Base-by-base conservation (phyloP, 192 early-diverging fungal genomes). In the Mortierella claussenii region DNA sequence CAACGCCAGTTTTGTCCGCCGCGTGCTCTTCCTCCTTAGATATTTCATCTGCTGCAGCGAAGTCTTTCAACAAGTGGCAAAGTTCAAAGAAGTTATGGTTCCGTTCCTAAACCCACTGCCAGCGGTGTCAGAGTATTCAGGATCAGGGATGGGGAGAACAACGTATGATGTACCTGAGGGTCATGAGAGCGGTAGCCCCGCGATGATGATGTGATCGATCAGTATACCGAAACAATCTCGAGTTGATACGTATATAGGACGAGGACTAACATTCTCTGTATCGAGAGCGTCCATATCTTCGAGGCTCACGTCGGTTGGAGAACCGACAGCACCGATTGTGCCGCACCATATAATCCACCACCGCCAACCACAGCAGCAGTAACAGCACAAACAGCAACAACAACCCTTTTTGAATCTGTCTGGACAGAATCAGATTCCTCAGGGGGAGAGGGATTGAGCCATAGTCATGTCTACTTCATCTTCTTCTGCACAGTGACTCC, bases 21-120 rank as follows among this genome's bases (percentile, higher is more conserved):
- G 84, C 8, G 66, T 87, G 0, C 37, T 87, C 1, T 85, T 74
- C 43, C 58, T 87, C n/a, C 69, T 87, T 12, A 85, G 82, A 24
- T 87, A 87, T 43, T 82, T 87, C 55, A 87, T 87, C 42, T 74
- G 86, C 24, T 87, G 86, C 53, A 87, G 83, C 43, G 86, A 87
- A 65, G 84, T 87, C 5, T 87, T 81, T 57, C 79, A 82, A 28
- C 80, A 63, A 6, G 51, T 79, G 34, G 76, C 73, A 32, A 65
- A 67, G 23, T 54, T 76, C 59, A 66, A 62, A 64, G 73, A 76
- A 0, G 73, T 61, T 15, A 50, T 65, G 0, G 73, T 61, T n/a
- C 67, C 73, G 1, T 54, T 76, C 4, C 36, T 76, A 17, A 76
- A 67, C 24, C 64, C 50, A 32, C 65, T 59, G 9, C 53, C 45